These are phyloP conservation scores for Colletotrichum eleusines DNA, from an alignment of 2,329 filamentous ascomycete genomes.

Conservation along the genomic window DNA sequence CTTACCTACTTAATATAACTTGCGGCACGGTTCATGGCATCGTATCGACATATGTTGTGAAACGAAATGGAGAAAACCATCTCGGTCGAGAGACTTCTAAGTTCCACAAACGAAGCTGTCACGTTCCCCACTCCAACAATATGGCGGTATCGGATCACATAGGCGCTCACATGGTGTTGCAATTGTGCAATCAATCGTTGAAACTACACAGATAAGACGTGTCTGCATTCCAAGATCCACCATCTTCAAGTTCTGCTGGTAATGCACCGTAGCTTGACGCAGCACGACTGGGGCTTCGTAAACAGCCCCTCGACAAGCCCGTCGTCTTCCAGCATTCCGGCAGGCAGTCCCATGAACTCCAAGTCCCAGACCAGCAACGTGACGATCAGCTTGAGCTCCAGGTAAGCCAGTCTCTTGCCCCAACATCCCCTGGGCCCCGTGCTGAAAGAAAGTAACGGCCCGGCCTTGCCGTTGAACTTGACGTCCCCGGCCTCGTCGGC, in stretches of 20 bases:
- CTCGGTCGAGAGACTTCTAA: not conserved
- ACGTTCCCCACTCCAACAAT: not conserved
- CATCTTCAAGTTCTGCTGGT: not conserved
- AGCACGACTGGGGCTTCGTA: conserved; percentile 3
- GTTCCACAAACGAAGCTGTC: not conserved
- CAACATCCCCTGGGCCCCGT: conserved; percentile 1
- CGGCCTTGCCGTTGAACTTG: not conserved
- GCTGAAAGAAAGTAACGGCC: conserved; percentile 10
- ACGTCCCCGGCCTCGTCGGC: not conserved
- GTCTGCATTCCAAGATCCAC: not conserved
- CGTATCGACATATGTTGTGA: not conserved
- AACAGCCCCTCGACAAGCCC: not conserved
- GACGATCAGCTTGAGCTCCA: conserved; percentile 11
- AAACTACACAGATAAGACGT: fast-evolving
- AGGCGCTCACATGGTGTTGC: not conserved
- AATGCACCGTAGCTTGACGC: not conserved
- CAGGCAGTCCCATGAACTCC: not conserved
- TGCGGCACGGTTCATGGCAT: too few relatives aligned
- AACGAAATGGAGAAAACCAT: not conserved
- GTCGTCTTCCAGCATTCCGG: not conserved
- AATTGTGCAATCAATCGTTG: not conserved
- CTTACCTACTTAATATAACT: too few relatives aligned
- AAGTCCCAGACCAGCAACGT: conserved; percentile 11
- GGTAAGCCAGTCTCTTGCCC: conserved; percentile 14
- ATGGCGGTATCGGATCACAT: not conserved